Evolutionary conservation across 2,329 filamentous ascomycete genomes (phyloP).

Genomic region (Kalmusia sp.): DNA sequence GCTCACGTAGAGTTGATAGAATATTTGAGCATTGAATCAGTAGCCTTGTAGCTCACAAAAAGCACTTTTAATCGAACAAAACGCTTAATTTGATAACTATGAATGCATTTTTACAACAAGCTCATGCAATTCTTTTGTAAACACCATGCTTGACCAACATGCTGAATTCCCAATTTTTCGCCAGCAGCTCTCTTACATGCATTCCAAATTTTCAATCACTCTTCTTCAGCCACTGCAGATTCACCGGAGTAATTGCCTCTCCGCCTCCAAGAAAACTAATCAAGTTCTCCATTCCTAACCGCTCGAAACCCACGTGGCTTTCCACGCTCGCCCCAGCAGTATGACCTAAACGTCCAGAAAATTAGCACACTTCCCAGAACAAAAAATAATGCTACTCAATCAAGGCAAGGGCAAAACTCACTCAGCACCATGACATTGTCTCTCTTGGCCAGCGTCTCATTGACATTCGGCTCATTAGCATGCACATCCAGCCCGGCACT

Average conservation of each 20-base stretch:
- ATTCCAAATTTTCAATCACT: neutral
- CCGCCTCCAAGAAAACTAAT: slow-evolving; percentile 63
- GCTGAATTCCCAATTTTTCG: too few relatives aligned
- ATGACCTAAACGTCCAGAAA: slow-evolving; percentile 47
- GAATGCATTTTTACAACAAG: too few relatives aligned
- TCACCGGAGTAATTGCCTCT: slow-evolving; percentile 67
- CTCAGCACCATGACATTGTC: slow-evolving; percentile 66
- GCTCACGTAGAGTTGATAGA: too few relatives aligned
- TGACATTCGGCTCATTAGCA: slow-evolving; percentile 64
- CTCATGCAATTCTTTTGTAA: too few relatives aligned
- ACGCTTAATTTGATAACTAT: too few relatives aligned
- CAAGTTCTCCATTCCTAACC: slow-evolving; percentile 71
- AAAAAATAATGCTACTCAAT: neutral
- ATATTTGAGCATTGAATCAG: too few relatives aligned
- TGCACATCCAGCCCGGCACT: slow-evolving; percentile 71
- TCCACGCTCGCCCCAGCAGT: slow-evolving; percentile 72
- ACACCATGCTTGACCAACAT: too few relatives aligned
- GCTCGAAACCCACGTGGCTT: slow-evolving; percentile 71
- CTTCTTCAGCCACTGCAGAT: slow-evolving; percentile 60
- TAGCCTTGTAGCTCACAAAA: too few relatives aligned
- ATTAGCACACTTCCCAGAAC: neutral
- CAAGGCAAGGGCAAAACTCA: neutral
- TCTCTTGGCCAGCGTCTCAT: slow-evolving; percentile 54
- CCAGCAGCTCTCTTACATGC: too few relatives aligned
- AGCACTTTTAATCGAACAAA: too few relatives aligned